phyloP scores from a whole-genome alignment of 176 grass and related monocot genomes.

The Sorghum bicolor region Sorghum_bicolor_NCBIv3 NC_012873.2:56867501-56868000 shows the following conservation, averaged over 20 bases:
- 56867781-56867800: slow-evolving; percentile 81
- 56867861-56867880: background rate
- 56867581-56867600: background rate
- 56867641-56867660: background rate
- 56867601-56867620: background rate
- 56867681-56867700: background rate
- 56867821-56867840: slow-evolving; percentile 96
- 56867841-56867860: slow-evolving; percentile 90
- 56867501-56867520: background rate
- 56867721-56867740: slow-evolving; percentile 93
- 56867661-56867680: background rate
- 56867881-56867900: background rate
- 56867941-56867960: slow-evolving; percentile 99
- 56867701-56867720: slow-evolving; percentile 18
- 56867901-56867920: background rate
- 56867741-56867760: slow-evolving; percentile 71
- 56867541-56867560: background rate
- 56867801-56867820: slow-evolving; percentile 87
- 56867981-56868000: slow-evolving; percentile 77
- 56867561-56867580: background rate
- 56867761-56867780: slow-evolving; percentile 80
- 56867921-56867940: slow-evolving; percentile 18
- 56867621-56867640: background rate
- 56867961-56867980: slow-evolving; percentile 81
- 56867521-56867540: slow-evolving; percentile 4